These are phyloP conservation scores for Fibroporia radiculosa DNA, from an alignment of 768 basidiomycete species.

Conservation along the genomic window DNA sequence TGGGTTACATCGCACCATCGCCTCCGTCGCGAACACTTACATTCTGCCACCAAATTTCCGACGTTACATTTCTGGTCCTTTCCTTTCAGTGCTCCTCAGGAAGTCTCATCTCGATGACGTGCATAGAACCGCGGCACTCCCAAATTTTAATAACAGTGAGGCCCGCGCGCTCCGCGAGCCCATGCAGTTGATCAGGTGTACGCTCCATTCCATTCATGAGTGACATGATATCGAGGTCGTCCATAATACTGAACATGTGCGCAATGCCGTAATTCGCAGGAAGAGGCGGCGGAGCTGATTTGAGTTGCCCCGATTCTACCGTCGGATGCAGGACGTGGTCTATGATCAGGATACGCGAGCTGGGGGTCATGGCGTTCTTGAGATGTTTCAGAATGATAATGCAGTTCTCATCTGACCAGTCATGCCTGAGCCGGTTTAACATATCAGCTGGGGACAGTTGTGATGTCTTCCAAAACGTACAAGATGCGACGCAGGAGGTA, in stretches of 20 bases:
- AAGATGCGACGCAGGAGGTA: constrained; percentile 9
- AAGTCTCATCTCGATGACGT: neutral
- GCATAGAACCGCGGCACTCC: neutral
- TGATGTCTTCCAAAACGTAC: neutral
- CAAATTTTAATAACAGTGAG: neutral
- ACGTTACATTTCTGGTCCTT: too few relatives aligned
- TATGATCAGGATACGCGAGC: neutral
- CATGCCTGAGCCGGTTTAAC: neutral
- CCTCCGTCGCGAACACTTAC: too few relatives aligned
- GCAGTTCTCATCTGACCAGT: neutral
- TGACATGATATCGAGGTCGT: neutral
- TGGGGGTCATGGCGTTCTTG: neutral
- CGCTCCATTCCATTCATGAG: neutral
- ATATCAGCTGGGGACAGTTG: neutral
- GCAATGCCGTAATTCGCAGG: neutral
- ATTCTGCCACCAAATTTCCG: too few relatives aligned
- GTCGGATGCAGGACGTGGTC: neutral
- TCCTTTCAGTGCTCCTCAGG: too few relatives aligned
- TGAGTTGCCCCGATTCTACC: neutral
- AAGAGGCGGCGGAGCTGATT: neutral
- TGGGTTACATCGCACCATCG: too few relatives aligned
- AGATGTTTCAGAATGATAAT: neutral
- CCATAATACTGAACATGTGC: neutral
- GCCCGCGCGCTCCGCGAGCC: neutral
- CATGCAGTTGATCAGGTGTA: neutral